Evolutionary conservation across 2,329 filamentous ascomycete species (phyloP).

Genomic region (Colletotrichum filicis): DNA sequence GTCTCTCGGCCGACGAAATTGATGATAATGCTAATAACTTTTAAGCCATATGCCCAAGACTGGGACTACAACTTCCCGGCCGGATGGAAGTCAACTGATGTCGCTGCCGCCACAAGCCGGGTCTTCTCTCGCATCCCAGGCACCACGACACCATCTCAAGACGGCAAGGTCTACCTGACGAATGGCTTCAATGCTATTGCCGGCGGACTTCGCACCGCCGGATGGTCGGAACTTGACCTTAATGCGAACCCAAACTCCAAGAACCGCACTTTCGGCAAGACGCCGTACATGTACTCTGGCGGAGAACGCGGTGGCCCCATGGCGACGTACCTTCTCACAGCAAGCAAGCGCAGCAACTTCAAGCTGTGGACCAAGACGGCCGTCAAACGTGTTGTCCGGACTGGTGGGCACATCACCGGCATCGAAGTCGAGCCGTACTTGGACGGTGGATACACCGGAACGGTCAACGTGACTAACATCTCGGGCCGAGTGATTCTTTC

Average conservation of each 20-base stretch:
- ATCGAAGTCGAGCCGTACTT: constrained; percentile 71
- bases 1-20: not conserved
- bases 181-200: constrained; percentile 73
- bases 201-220: constrained; percentile 66
- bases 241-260: constrained; percentile 71
- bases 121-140: constrained; percentile 79
- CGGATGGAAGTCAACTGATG: constrained; percentile 76
- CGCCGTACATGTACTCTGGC: constrained; percentile 74
- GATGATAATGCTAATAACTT: not conserved
- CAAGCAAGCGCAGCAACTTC: constrained; percentile 71
- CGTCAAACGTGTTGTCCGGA: constrained; percentile 74
- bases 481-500: constrained; percentile 76
- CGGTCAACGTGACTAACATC: constrained; percentile 67
- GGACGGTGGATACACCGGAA: constrained; percentile 65
- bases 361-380: constrained; percentile 73
- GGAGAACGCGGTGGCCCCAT: constrained; percentile 77
- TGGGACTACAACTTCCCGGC: constrained; percentile 79
- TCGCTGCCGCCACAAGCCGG: constrained; percentile 67
- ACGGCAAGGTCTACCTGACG: constrained; percentile 75
- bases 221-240: constrained; percentile 72
- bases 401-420: constrained; percentile 70
- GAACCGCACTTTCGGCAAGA: constrained; percentile 72
- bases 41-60: constrained; percentile 67
- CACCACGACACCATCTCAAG: constrained; percentile 72
- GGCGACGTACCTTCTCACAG: constrained; percentile 75